These are phyloP conservation scores for Stylonectria norvegica DNA, from an alignment of 2,329 filamentous ascomycete species.

Conservation along the genomic window DNA sequence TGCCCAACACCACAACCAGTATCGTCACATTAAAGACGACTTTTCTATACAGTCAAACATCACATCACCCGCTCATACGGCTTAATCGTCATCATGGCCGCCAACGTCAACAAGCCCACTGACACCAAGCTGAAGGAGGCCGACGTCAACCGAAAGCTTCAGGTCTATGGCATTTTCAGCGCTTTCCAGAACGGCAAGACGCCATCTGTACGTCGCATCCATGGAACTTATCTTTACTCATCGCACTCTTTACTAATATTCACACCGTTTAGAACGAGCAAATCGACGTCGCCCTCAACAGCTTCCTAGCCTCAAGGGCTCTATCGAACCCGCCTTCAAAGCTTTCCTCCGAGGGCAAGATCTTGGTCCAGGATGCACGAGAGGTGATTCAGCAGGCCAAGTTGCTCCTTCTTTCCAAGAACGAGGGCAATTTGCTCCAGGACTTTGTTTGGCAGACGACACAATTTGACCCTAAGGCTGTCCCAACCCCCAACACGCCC, in stretches of 20 bases:
- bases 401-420: conserved; percentile 83
- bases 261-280: conserved; percentile 69
- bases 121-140: conserved; percentile 74
- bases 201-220: conserved; percentile 65
- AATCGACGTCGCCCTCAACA: conserved; percentile 93
- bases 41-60: neutral
- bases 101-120: conserved; percentile 68
- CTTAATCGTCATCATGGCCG: conserved; percentile 37
- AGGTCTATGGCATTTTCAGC: conserved; percentile 84
- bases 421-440: conserved; percentile 88
- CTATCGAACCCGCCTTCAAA: conserved; percentile 68
- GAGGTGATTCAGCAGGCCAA: conserved; percentile 83
- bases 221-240: neutral
- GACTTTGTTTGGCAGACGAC: conserved; percentile 96
- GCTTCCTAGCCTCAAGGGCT: conserved; percentile 68
- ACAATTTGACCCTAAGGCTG: conserved; percentile 62
- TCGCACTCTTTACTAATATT: conserved; percentile 10
- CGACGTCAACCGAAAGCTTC: conserved; percentile 89
- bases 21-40: neutral
- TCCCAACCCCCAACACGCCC: conserved; percentile 61
- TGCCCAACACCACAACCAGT: conserved; percentile 1
- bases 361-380: conserved; percentile 72
- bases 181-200: conserved; percentile 88
- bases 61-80: conserved; percentile 10
- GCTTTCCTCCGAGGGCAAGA: conserved; percentile 77